phyloP scores from a whole-genome alignment of 371 early-diverging fungal genomes.

The Mucor indicus region DNA sequence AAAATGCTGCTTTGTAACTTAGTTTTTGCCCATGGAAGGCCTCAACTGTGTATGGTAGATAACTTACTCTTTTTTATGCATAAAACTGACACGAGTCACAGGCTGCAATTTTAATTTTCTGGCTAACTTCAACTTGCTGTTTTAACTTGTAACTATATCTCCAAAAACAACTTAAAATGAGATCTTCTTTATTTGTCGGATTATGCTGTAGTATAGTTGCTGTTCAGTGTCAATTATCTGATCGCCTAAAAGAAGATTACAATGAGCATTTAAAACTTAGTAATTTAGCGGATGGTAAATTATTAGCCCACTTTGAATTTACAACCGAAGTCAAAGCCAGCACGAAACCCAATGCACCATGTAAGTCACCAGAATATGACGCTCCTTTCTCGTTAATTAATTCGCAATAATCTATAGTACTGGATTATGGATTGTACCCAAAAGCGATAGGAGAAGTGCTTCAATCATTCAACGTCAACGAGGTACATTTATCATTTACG shows the following conservation, averaged over 20 bases:
- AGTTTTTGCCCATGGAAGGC: no score
- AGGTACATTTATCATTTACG: slow-evolving; percentile 85
- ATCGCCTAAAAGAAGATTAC: slow-evolving; percentile 34
- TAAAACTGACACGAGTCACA: no score
- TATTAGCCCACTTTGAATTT: slow-evolving; percentile 79
- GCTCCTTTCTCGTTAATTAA: not conserved
- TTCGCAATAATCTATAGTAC: slow-evolving; percentile 31
- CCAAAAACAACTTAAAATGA: slow-evolving; percentile 12
- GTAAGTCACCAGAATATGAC: slow-evolving; percentile 10
- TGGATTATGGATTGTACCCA: slow-evolving; percentile 77
- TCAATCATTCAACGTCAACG: slow-evolving; percentile 67
- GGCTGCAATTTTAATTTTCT: no score
- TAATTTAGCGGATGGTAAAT: slow-evolving; percentile 73
- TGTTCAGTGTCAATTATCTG: slow-evolving; percentile 6
- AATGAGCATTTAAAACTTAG: slow-evolving; percentile 63
- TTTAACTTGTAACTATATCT: no score
- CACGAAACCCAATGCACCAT: slow-evolving; percentile 17
- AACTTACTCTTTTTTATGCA: no score
- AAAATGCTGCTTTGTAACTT: no score
- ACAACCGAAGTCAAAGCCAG: slow-evolving; percentile 43
- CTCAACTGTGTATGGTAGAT: no score
- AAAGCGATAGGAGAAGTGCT: slow-evolving; percentile 85
- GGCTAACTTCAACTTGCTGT: no score
- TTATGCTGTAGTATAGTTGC: not conserved
- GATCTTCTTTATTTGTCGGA: not conserved